Base-by-base conservation (phyloP, 176 grass and related monocot species). In the Pontederia paniculata region DNA sequence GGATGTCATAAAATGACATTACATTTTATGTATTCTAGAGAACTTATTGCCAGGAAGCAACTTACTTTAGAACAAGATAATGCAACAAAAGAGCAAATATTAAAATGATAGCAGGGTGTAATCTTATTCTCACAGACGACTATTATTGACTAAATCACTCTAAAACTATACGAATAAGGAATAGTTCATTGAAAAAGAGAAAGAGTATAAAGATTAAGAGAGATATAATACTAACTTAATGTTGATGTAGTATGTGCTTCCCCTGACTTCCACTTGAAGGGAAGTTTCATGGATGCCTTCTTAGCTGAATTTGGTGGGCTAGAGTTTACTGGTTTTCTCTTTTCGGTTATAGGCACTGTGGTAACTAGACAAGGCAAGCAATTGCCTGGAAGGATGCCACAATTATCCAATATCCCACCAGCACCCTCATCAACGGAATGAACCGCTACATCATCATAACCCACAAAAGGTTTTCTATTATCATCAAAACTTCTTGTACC, bases 291-390 rank as follows among this genome's bases (percentile, higher is more conserved):
- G 23, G 87, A 77, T 49, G 86, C 80, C 68, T 91, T 82, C 76
- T 81, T 90, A 61, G 77, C 82, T 17, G 81, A 86, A 55, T 83
- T 84, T 47, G 81, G 78, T 1, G 84, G 81, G 45, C 89, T 95
- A 1, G 78, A 72, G 61, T 73, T 77, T 46, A 89, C 58, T 14
- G 60, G 19, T 17, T 73, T 91, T 70, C 79, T 98, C 81, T 98
- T 91, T 58, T 98, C 94, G 0, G 77, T 77, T 10, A 78, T 70
- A 0, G 77, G 42, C 28, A 80, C 77, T 54, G 86, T 66, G 57
- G 83, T 84, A 58, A 75, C 70, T 20, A 98, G 77, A 47, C 94
- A 98, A 31, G 94, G 94, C 44, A 98, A 53, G 52, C 94, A 98
- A 44, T 91, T 97, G 62, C 81, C 76, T 8, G 86, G 83, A 20